Evolutionary conservation across 148 eudicot species (phyloP).

Genomic region (Diospyros lotus): DNA sequence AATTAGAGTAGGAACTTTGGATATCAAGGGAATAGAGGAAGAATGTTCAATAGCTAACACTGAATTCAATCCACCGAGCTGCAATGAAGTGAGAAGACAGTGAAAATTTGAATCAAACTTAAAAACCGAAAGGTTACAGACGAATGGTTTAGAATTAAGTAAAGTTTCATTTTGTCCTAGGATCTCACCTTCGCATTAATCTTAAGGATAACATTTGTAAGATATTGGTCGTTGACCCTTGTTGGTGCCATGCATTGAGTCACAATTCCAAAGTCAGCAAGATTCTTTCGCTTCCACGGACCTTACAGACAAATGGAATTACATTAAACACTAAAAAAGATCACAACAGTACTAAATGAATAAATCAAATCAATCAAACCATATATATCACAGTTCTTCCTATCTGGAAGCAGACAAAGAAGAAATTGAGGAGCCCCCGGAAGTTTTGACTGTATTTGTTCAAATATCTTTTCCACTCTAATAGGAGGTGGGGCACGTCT

Average conservation of each 20-base stretch:
- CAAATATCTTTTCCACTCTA: constrained; percentile 32
- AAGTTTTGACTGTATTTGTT: constrained; percentile 20
- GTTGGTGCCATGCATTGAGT: constrained; percentile 24
- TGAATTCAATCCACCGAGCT: constrained; percentile 59
- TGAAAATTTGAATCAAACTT: background rate
- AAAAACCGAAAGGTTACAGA: background rate
- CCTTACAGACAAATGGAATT: constrained; percentile 12
- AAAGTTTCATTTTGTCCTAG: background rate
- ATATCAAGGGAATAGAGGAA: constrained; percentile 32
- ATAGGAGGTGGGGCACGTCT: constrained; percentile 22
- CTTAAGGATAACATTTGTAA: constrained; percentile 27
- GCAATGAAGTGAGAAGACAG: background rate
- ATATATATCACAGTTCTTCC: constrained; percentile 30
- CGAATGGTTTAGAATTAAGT: background rate
- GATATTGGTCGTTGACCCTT: constrained; percentile 26
- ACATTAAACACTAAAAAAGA: background rate
- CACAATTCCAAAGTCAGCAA: constrained; percentile 23
- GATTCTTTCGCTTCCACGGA: constrained; percentile 34
- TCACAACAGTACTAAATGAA: background rate
- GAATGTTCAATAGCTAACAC: constrained; percentile 30
- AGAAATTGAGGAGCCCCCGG: constrained; percentile 26
- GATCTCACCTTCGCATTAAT: constrained; percentile 28
- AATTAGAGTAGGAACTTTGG: constrained; percentile 37
- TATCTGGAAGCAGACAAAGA: constrained; percentile 34
- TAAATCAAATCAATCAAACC: constrained; percentile 9